Conservation (phyloP, 2,329 filamentous ascomycete genomes). For the Graphilbum sp. region DNA sequence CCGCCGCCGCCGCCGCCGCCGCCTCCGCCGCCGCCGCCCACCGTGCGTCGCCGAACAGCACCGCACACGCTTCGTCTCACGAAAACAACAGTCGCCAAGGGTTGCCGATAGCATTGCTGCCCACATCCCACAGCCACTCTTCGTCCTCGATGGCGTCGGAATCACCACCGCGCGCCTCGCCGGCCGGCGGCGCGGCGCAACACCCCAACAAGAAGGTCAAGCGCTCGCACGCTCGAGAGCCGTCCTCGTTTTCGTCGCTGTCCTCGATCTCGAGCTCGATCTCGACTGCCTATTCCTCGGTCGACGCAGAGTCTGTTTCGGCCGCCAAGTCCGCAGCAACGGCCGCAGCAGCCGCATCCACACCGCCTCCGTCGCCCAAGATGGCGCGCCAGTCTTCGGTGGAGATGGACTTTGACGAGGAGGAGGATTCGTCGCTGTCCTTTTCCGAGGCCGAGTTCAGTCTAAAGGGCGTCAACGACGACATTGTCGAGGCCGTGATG, state of each 20-base stretch:
- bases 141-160: conserved; percentile 9
- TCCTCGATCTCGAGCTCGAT: conserved; percentile 2
- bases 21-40: not conserved
- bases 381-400: conserved; percentile 20
- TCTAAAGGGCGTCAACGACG: conserved; percentile 75
- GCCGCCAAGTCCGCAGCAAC: conserved; percentile 4
- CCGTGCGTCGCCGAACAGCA: not conserved
- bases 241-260: not conserved
- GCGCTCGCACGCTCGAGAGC: conserved; percentile 48
- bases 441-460: conserved; percentile 41
- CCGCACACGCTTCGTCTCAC: no score
- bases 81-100: not conserved
- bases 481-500: conserved; percentile 85
- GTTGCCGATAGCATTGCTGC: not conserved
- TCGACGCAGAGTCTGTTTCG: conserved; percentile 15
- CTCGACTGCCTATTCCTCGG: conserved; percentile 7
- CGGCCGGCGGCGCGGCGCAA: conserved; percentile 11
- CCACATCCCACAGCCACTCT: conserved; percentile 2
- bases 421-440: conserved; percentile 1
- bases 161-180: no score
- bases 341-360: conserved; percentile 27
- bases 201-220: conserved; percentile 54
- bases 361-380: conserved; percentile 62
- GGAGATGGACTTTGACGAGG: conserved; percentile 16
- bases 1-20: not conserved